These are phyloP conservation scores for Aspergillus baeticus DNA, from an alignment of 495 filamentous ascomycete genomes.

Conservation along the genomic window DNA sequence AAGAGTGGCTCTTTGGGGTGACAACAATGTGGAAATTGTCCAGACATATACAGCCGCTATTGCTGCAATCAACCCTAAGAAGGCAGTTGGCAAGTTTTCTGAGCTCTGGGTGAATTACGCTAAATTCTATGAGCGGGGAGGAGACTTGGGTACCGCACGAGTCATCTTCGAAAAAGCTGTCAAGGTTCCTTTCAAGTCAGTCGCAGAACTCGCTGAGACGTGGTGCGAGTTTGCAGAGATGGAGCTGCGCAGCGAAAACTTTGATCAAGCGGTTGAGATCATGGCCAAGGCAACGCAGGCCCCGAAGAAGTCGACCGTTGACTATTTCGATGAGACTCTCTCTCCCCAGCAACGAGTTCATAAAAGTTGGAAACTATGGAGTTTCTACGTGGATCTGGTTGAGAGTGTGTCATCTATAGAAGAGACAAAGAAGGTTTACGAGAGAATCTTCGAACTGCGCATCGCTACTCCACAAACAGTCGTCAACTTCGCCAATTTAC, in stretches of 20 bases:
- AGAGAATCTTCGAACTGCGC: constrained; percentile 95
- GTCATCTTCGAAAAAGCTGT: constrained; percentile 97
- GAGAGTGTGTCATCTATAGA: constrained; percentile 90
- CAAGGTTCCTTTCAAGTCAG: constrained; percentile 94
- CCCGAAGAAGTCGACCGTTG: constrained; percentile 89
- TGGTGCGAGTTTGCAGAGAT: constrained; percentile 99
- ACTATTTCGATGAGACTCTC: constrained; percentile 96
- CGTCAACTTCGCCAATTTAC: constrained; percentile 94
- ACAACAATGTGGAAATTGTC: constrained; percentile 87
- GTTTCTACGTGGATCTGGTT: constrained; percentile 98
- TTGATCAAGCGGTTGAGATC: constrained; percentile 88
- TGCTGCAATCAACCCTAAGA: constrained; percentile 88
- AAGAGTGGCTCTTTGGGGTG: constrained; percentile 89
- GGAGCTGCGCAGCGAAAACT: constrained; percentile 93
- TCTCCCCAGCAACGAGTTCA: constrained; percentile 95
- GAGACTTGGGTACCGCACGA: constrained; percentile 79
- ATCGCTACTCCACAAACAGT: constrained; percentile 98
- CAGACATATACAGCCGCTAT: constrained; percentile 96
- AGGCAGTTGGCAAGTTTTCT: constrained; percentile 90
- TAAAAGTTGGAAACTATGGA: constrained; percentile 99
- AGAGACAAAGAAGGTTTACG: constrained; percentile 92
- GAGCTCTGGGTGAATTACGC: constrained; percentile 97
- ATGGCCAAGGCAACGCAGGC: constrained; percentile 97
- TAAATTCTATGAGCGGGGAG: constrained; percentile 92
- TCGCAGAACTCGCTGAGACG: constrained; percentile 92